These are phyloP conservation scores for Eucalyptus sideroxylon DNA, from an alignment of 345 rosid genomes.

Conservation along the genomic window DNA sequence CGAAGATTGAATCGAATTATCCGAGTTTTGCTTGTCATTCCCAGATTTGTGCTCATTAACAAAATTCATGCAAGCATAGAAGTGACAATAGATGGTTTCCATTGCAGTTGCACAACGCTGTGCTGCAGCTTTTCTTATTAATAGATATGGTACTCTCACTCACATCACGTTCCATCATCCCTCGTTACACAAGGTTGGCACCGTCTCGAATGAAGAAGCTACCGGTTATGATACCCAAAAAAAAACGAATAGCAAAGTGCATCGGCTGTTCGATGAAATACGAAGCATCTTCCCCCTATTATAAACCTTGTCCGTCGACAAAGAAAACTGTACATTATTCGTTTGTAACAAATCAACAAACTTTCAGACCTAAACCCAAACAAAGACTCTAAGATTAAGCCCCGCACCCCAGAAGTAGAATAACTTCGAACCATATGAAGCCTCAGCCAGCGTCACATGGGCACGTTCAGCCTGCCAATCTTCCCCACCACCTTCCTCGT, in stretches of 20 bases:
- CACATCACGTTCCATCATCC: not conserved
- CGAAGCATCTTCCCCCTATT: not conserved
- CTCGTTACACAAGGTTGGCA: not conserved
- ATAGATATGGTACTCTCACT: not conserved
- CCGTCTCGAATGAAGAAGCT: not conserved
- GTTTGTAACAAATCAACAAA: not conserved
- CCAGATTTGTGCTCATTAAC: not conserved
- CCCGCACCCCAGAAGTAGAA: not conserved
- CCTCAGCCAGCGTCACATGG: not conserved
- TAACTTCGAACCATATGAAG: not conserved
- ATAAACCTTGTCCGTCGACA: not conserved
- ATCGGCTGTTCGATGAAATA: not conserved
- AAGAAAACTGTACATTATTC: slow-evolving; percentile 44
- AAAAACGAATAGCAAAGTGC: not conserved
- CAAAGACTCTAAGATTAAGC: not conserved
- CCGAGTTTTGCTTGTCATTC: not conserved
- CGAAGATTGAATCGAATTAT: not conserved
- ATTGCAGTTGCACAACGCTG: not conserved
- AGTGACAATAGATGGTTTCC: not conserved
- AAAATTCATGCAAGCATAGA: not conserved
- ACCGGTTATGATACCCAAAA: not conserved
- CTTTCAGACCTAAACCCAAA: not conserved
- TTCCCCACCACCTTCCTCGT: not conserved
- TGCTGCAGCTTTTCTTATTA: not conserved
- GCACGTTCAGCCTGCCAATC: not conserved